Conservation (phyloP, 345 rosid genomes). For the Rhodomyrtus tomentosa region DNA sequence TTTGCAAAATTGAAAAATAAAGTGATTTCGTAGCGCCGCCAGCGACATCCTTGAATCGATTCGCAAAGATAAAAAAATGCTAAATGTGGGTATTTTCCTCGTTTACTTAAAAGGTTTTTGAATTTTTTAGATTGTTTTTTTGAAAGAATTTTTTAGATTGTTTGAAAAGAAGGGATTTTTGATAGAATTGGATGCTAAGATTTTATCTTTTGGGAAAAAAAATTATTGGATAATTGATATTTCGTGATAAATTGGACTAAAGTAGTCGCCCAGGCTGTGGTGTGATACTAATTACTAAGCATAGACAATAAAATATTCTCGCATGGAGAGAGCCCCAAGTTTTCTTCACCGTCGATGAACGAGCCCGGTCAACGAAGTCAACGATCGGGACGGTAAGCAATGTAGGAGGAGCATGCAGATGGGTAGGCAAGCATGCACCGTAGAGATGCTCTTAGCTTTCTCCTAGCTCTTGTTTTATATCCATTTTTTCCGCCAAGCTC, state of each 20-base stretch:
- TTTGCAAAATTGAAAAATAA: no score
- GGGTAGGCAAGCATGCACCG: neutral
- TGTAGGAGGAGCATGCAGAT: neutral
- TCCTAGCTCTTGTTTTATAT: neutral
- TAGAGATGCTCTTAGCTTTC: neutral
- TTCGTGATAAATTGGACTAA: neutral
- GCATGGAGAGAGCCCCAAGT: neutral
- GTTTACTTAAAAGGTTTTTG: no score
- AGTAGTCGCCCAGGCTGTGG: no score
- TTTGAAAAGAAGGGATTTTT: neutral
- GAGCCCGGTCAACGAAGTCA: neutral
- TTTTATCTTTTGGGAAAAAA: no score
- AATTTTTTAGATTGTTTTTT: no score
- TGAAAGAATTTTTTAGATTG: no score
- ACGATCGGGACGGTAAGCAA: neutral
- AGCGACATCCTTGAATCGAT: no score
- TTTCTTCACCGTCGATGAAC: neutral
- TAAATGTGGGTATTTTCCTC: no score
- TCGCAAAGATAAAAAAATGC: no score
- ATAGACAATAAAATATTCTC: neutral
- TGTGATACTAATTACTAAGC: neutral
- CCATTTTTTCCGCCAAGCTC: neutral
- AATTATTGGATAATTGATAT: no score
- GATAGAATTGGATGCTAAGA: no score
- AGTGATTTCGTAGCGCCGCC: no score